These are phyloP conservation scores for Rhododendron ferrugineum DNA, from an alignment of 148 eudicot genomes.

Conservation along the genomic window DNA sequence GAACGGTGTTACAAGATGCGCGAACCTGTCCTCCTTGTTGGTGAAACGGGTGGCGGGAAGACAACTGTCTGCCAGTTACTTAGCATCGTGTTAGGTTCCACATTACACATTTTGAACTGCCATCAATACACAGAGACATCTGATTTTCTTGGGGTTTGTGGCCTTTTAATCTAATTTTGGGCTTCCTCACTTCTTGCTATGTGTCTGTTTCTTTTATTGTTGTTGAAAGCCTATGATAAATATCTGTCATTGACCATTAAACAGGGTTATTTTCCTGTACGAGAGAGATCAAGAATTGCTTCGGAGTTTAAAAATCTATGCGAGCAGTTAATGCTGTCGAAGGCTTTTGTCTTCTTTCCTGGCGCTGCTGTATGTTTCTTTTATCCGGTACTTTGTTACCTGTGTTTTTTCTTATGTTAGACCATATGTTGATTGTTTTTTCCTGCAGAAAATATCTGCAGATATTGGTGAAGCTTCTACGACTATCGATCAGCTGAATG, in stretches of 20 bases:
- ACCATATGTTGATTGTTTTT: constrained; percentile 4
- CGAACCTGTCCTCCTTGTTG: constrained; percentile 96
- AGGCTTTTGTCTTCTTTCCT: constrained; percentile 41
- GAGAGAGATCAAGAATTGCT: constrained; percentile 67
- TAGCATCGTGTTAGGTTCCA: constrained; percentile 54
- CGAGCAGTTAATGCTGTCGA: constrained; percentile 43
- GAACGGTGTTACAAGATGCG: constrained; percentile 79
- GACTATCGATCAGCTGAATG: constrained; percentile 47
- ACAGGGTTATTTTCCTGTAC: constrained; percentile 90
- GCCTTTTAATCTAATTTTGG: constrained; percentile 4
- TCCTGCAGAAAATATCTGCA: constrained; percentile 50
- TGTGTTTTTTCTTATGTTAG: background rate
- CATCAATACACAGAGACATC: constrained; percentile 98
- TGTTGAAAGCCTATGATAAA: background rate
- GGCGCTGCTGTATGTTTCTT: constrained; percentile 46
- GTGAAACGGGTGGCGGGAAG: constrained; percentile 99
- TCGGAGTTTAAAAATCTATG: constrained; percentile 59
- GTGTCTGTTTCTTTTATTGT: background rate
- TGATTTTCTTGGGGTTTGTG: constrained; percentile 91
- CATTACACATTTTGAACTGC: constrained; percentile 78
- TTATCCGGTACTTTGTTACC: background rate
- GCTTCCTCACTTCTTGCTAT: constrained; percentile 3
- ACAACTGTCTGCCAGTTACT: constrained; percentile 91
- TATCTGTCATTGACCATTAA: constrained; percentile 11
- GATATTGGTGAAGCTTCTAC: constrained; percentile 67